Conservation (phyloP, 2,329 filamentous ascomycete genomes). For the Aspergillus fumigatus region DNA sequence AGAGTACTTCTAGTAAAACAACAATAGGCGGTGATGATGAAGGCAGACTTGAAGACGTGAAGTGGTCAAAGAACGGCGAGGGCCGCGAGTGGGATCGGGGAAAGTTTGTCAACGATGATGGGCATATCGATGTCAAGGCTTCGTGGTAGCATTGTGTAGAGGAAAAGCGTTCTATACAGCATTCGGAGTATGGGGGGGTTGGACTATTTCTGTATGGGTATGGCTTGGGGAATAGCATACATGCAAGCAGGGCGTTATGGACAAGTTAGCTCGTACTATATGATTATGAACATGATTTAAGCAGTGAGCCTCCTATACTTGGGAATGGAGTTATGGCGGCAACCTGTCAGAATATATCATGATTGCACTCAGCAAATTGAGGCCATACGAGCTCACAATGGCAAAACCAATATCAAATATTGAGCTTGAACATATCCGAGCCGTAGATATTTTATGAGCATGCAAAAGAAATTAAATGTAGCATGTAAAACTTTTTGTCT, state of each 20-base stretch:
- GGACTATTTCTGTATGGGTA: not conserved
- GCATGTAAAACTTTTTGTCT: not conserved
- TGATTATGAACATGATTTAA: not conserved
- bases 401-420: not conserved
- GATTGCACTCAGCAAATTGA: not conserved
- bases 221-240: not conserved
- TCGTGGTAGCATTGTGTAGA: constrained; percentile 39
- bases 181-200: not conserved
- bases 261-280: not conserved
- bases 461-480: not conserved
- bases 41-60: constrained; percentile 63
- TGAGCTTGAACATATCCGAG: not conserved
- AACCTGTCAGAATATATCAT: not conserved
- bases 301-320: not conserved
- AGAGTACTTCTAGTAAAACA: constrained; percentile 53
- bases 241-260: not conserved
- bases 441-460: not conserved
- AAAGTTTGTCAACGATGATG: constrained; percentile 55
- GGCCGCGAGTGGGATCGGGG: constrained; percentile 63
- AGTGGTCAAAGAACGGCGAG: constrained; percentile 68
- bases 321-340: not conserved
- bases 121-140: constrained; percentile 47
- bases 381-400: not conserved
- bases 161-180: not conserved
- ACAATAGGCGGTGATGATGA: constrained; percentile 43